These are phyloP conservation scores for Penicillium daleae DNA, from an alignment of 495 filamentous ascomycete genomes.

Conservation along the genomic window DNA sequence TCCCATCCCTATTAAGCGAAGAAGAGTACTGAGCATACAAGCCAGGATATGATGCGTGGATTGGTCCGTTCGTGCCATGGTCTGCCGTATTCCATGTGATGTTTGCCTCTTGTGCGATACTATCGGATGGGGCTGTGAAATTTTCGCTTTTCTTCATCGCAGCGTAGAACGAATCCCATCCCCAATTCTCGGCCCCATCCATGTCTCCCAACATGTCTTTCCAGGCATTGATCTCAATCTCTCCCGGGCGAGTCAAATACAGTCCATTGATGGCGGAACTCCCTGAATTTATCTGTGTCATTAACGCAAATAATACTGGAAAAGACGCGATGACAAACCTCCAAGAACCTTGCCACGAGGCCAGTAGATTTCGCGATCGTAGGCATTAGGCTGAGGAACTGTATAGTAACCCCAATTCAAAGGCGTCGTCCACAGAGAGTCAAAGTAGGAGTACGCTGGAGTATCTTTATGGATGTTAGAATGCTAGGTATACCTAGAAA, in stretches of 20 bases:
- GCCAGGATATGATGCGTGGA: slow-evolving; percentile 57
- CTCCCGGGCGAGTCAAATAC: slow-evolving; percentile 40
- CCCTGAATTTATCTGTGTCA: slow-evolving; percentile 21
- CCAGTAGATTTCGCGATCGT: slow-evolving; percentile 37
- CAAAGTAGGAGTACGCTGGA: slow-evolving; percentile 39
- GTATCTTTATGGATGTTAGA: slow-evolving; percentile 28
- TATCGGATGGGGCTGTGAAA: slow-evolving; percentile 40
- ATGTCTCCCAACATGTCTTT: slow-evolving; percentile 36
- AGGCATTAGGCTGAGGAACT: slow-evolving; percentile 36
- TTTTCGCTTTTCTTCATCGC: slow-evolving; percentile 47
- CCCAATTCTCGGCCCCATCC: slow-evolving; percentile 40
- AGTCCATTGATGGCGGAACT: slow-evolving; percentile 43
- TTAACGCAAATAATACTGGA: background rate
- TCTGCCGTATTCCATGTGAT: slow-evolving; percentile 41
- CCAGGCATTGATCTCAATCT: slow-evolving; percentile 40
- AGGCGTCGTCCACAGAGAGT: slow-evolving; percentile 41
- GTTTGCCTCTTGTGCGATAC: slow-evolving; percentile 41
- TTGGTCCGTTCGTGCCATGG: slow-evolving; percentile 45
- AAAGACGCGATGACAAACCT: slow-evolving; percentile 26
- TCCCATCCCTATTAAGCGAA: background rate
- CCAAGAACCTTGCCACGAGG: slow-evolving; percentile 45
- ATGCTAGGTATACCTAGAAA: background rate
- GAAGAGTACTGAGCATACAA: slow-evolving; percentile 26
- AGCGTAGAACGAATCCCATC: slow-evolving; percentile 38
- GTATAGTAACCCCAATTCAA: slow-evolving; percentile 44